phyloP scores from a whole-genome alignment of 2,329 filamentous ascomycete species.

The Leptographium galeiforme region DNA sequence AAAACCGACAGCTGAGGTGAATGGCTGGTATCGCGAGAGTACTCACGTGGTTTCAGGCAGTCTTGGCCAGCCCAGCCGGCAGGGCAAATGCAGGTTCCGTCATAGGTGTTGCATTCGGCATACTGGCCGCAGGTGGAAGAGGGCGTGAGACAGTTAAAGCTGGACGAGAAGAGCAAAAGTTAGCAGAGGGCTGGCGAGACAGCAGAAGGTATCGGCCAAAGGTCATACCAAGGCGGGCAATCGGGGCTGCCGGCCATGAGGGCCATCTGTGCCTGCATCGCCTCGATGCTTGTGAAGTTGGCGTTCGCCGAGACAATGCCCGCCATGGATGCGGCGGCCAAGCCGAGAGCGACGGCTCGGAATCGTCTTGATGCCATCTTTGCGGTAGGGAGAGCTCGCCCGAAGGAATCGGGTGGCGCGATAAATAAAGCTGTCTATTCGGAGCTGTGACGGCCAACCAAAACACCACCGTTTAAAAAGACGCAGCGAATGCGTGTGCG shows the following conservation, averaged over 20 bases:
- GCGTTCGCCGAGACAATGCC: slow-evolving; percentile 22
- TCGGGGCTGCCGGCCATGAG: slow-evolving; percentile 61
- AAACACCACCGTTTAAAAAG: too few species aligned
- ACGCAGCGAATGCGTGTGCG: not conserved
- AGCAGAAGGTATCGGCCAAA: not conserved
- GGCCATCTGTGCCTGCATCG: slow-evolving; percentile 51
- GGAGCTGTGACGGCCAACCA: too few species aligned
- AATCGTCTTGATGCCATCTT: not conserved
- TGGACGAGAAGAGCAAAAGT: slow-evolving; percentile 19
- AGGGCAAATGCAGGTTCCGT: slow-evolving; percentile 86
- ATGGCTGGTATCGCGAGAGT: not conserved
- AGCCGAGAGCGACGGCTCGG: slow-evolving; percentile 25
- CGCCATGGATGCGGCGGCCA: slow-evolving; percentile 24
- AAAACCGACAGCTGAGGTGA: not conserved
- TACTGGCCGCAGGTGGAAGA: slow-evolving; percentile 87
- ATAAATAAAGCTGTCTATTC: not conserved
- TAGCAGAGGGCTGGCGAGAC: not conserved
- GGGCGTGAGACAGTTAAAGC: slow-evolving; percentile 96
- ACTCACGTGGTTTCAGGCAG: slow-evolving; percentile 65
- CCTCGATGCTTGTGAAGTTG: slow-evolving; percentile 49
- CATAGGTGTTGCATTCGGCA: slow-evolving; percentile 74
- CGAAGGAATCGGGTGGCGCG: not conserved
- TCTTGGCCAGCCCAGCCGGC: slow-evolving; percentile 89
- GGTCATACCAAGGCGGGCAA: slow-evolving; percentile 60
- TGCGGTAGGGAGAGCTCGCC: not conserved